A percentile compares a stretch with the other conserved stretches of the same genome.
These are phyloP conservation scores for Pythium aquatile DNA, from an alignment of 352 stramenopile species.

Conservation along the genomic window DNA sequence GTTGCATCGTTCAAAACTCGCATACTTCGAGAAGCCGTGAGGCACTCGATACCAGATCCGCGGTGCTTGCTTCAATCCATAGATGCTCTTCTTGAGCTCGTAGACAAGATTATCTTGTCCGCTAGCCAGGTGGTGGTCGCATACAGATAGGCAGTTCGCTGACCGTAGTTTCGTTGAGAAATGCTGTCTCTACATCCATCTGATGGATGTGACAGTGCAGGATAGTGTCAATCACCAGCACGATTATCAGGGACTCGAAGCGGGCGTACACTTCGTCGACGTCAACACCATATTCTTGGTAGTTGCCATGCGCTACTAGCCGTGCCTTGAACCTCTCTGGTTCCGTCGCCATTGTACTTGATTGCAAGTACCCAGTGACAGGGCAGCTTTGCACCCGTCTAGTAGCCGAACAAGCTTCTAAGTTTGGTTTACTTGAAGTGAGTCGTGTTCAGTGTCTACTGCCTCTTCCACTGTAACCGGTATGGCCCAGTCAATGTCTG, in stretches of 20 bases:
- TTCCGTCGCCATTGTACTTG: not conserved
- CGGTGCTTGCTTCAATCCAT: conserved; percentile 17
- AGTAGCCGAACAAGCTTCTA: not conserved
- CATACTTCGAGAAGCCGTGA: conserved; percentile 17
- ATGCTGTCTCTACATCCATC: not conserved
- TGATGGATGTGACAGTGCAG: not conserved
- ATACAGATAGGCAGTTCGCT: not conserved
- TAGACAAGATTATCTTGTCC: not conserved
- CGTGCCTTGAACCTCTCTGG: not conserved
- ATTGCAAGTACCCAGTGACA: not conserved
- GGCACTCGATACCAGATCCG: conserved; percentile 27
- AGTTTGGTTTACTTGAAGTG: not conserved
- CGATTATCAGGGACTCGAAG: not conserved
- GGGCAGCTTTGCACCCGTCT: not conserved
- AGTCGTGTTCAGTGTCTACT: no score
- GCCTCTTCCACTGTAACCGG: not conserved
- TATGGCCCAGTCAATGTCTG: not conserved
- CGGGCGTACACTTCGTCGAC: not conserved
- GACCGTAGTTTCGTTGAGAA: not conserved
- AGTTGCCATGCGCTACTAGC: not conserved
- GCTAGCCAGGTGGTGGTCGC: not conserved
- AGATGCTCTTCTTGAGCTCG: conserved; percentile 1
- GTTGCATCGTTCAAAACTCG: conserved; percentile 23
- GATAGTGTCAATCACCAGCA: not conserved
- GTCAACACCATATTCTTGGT: not conserved